These are phyloP conservation scores for Seiridium cupressi DNA, from an alignment of 2,329 filamentous ascomycete genomes.

Conservation along the genomic window DNA sequence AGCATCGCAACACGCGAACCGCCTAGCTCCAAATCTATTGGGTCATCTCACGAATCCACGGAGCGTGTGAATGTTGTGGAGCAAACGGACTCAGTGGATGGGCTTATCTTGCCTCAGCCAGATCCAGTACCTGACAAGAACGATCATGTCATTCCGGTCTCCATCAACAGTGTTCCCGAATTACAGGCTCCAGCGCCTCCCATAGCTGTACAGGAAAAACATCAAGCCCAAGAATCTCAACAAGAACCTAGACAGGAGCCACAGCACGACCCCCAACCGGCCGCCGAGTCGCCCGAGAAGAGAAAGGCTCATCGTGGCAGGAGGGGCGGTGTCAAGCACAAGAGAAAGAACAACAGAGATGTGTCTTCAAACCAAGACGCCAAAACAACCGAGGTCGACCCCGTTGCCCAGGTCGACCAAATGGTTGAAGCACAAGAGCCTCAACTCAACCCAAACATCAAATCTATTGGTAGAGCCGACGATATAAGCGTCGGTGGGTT, in stretches of 20 bases:
- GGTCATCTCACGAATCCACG: neutral
- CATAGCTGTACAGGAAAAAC: neutral
- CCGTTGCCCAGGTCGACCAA: conserved; percentile 49
- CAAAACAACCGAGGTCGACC: conserved; percentile 35
- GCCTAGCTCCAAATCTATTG: neutral
- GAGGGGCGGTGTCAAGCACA: conserved; percentile 69
- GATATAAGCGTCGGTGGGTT: conserved; percentile 59
- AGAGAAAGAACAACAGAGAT: conserved; percentile 54
- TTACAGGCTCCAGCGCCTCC: too few species aligned
- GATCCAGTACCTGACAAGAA: neutral
- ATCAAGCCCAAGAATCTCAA: neutral
- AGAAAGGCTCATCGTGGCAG: conserved; percentile 68
- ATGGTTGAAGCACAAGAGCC: conserved; percentile 38
- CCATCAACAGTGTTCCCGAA: neutral
- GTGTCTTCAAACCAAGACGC: conserved; percentile 49
- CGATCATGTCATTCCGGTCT: neutral
- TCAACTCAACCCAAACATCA: conserved; percentile 60
- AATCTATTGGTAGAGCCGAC: conserved; percentile 56
- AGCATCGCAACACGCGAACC: neutral
- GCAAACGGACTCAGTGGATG: neutral
- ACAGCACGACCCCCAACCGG: neutral
- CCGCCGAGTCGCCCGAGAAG: conserved; percentile 35
- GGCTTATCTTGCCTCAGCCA: neutral
- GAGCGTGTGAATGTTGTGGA: conserved; percentile 1
- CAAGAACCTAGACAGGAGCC: neutral